Conservation (phyloP, 2,329 filamentous ascomycete species). For the Penicillium psychrosexuale region DNA sequence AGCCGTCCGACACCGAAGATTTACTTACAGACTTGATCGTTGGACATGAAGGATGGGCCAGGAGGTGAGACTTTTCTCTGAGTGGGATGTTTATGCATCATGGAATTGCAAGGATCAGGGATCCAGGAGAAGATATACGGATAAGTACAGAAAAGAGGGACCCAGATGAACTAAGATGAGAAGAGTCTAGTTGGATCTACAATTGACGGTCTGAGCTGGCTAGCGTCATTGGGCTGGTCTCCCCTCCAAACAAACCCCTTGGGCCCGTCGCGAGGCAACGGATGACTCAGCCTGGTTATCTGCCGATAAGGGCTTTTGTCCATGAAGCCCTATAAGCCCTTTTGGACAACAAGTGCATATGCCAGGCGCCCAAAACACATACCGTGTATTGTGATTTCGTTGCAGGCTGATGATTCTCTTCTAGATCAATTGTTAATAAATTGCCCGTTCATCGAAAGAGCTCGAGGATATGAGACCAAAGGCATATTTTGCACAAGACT, state of each 20-base stretch:
- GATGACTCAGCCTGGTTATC: conserved; percentile 8
- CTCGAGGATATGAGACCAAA: too few relatives aligned
- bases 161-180: conserved; percentile 7
- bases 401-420: too few relatives aligned
- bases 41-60: conserved; percentile 46
- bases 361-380: too few relatives aligned
- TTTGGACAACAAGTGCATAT: not conserved
- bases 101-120: conserved; percentile 17
- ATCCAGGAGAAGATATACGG: conserved; percentile 3
- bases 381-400: too few relatives aligned
- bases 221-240: conserved; percentile 8
- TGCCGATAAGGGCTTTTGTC: conserved; percentile 11
- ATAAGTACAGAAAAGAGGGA: conserved; percentile 6
- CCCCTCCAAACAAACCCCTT: conserved; percentile 24
- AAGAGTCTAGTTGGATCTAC: conserved; percentile 12
- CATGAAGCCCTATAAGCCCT: not conserved
- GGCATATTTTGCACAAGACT: too few relatives aligned
- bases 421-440: too few relatives aligned
- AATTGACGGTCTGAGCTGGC: conserved; percentile 11
- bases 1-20: not conserved
- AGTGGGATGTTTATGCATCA: conserved; percentile 38
- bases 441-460: too few relatives aligned
- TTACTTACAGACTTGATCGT: conserved; percentile 47
- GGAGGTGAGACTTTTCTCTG: conserved; percentile 48
- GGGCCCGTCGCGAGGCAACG: conserved; percentile 22